A percentile compares a stretch with the other conserved stretches of the same genome.
phyloP scores from a whole-genome alignment of 768 basidiomycete genomes.

The Sistotremastrum suecicum region DNA sequence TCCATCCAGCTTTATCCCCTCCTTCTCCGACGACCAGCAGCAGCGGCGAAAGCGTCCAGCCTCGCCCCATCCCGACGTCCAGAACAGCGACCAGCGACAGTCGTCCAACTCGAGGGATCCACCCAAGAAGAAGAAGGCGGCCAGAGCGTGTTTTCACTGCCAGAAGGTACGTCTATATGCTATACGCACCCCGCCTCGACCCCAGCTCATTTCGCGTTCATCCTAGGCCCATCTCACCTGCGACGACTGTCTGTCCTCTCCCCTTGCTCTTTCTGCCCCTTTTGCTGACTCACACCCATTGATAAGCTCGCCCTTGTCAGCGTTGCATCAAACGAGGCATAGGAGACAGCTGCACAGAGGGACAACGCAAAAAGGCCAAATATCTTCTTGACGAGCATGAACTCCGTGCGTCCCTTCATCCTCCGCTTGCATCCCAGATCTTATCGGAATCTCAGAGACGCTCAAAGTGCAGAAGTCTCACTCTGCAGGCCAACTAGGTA shows the following conservation, averaged over 20 bases:
- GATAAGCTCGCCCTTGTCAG: slow-evolving; percentile 83
- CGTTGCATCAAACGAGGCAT: slow-evolving; percentile 92
- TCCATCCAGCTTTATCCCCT: slow-evolving; percentile 18
- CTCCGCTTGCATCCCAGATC: not conserved
- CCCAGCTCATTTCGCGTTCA: not conserved
- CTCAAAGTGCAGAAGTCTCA: slow-evolving; percentile 34
- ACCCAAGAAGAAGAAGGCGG: slow-evolving; percentile 91
- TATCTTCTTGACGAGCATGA: slow-evolving; percentile 92
- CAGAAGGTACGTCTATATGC: slow-evolving; percentile 37
- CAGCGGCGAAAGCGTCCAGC: slow-evolving; percentile 42
- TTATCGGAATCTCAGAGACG: slow-evolving; percentile 23
- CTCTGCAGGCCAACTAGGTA: slow-evolving; percentile 22
- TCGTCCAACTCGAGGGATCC: slow-evolving; percentile 51
- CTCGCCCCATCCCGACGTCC: slow-evolving; percentile 41
- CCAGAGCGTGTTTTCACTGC: slow-evolving; percentile 87
- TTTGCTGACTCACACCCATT: slow-evolving; percentile 5
- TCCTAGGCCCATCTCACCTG: slow-evolving; percentile 79
- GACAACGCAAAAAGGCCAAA: slow-evolving; percentile 95
- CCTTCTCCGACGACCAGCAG: slow-evolving; percentile 16
- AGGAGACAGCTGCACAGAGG: slow-evolving; percentile 79
- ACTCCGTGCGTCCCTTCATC: slow-evolving; percentile 39
- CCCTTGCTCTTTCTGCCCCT: slow-evolving; percentile 1
- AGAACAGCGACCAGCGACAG: slow-evolving; percentile 27
- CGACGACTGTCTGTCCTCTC: slow-evolving; percentile 69
- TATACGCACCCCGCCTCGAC: not conserved